Evolutionary conservation across 78 protist species (phyloP).

Genomic region (Guillardia theta): DNA sequence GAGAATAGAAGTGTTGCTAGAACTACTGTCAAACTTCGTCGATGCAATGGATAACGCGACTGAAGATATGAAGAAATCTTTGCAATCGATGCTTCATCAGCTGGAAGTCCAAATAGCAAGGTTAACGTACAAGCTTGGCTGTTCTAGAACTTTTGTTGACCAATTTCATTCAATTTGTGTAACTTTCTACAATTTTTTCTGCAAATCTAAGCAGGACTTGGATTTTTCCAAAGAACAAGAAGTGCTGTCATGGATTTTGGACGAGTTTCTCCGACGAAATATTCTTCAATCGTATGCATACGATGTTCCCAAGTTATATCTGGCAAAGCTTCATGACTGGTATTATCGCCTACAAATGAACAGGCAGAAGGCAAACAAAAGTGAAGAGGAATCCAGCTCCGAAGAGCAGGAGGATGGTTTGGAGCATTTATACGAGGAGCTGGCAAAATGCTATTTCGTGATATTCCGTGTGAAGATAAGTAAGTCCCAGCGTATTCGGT

Average conservation of each 20-base stretch:
- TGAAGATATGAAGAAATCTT: no score
- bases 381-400: background rate
- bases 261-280: background rate
- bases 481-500: no score
- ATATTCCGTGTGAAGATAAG: background rate
- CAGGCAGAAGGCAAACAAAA: background rate
- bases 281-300: background rate
- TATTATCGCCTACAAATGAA: background rate
- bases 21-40: no score
- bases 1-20: no score
- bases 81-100: conserved; percentile 23
- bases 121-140: background rate
- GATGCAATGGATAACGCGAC: no score
- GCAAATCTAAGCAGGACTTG: no score
- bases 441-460: background rate
- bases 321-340: background rate
- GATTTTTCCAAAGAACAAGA: background rate
- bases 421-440: background rate
- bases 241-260: background rate
- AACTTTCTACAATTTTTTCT: no score
- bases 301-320: background rate
- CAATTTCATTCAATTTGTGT: no score
- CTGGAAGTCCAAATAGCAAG: background rate
- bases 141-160: no score
- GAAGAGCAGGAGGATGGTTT: background rate